Percentiles rank a stretch among this genome's conserved stretches.
Evolutionary conservation across 2,329 filamentous ascomycete genomes (phyloP).

Genomic region (Aureobasidium sp.): DNA sequence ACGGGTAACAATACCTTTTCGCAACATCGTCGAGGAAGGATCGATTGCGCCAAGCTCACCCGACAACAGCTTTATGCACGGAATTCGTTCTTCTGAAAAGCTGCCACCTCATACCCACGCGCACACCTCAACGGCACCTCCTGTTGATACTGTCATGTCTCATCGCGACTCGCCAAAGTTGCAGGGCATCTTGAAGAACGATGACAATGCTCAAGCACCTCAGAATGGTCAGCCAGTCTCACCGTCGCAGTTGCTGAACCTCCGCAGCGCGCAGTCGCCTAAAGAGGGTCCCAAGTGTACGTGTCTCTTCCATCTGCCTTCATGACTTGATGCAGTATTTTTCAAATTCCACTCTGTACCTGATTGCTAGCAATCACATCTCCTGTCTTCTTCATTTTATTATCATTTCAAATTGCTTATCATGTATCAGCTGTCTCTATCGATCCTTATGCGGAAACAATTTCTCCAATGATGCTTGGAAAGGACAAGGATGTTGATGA

Average conservation of each 20-base stretch:
- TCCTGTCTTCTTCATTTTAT: not conserved
- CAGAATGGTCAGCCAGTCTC: not conserved
- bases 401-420: conserved; percentile 10
- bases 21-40: not conserved
- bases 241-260: conserved; percentile 5
- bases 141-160: not conserved
- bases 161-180: conserved; percentile 15
- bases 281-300: conserved; percentile 9
- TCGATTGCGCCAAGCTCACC: not conserved
- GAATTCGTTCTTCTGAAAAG: not conserved
- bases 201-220: not conserved
- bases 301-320: not conserved
- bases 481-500: conserved; percentile 39
- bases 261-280: not conserved
- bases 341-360: not conserved
- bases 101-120: not conserved
- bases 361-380: not conserved
- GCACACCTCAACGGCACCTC: not conserved
- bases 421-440: conserved; percentile 38
- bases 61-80: conserved; percentile 6
- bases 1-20: not conserved
- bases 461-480: conserved; percentile 41
- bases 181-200: conserved; percentile 14
- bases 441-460: conserved; percentile 36
- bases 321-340: not conserved